phyloP scores from a whole-genome alignment of 75 land plant species.

The Pinus tabuliformis region DNA sequence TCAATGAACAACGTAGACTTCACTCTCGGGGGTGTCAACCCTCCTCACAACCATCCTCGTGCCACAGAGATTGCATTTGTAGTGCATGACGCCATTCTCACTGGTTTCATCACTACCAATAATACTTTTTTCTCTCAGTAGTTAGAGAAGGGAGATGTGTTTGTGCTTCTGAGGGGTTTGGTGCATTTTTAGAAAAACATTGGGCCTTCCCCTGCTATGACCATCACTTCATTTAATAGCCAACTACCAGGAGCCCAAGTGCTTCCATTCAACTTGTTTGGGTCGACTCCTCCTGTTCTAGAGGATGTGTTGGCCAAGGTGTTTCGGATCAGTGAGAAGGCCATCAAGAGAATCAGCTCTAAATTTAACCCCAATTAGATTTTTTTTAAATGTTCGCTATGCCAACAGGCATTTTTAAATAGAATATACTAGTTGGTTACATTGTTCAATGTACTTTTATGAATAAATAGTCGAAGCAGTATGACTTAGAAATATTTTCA shows the following conservation, averaged over 20 bases:
- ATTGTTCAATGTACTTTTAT: no score
- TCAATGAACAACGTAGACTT: constrained; percentile 47
- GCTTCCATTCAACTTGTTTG: constrained; percentile 7
- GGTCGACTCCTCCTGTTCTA: constrained; percentile 6
- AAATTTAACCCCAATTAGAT: no score
- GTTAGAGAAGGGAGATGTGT: constrained; percentile 40
- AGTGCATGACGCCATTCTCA: constrained; percentile 37
- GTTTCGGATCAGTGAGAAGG: not conserved
- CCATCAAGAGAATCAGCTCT: no score
- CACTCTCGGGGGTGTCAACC: constrained; percentile 49
- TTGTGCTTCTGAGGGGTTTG: constrained; percentile 52
- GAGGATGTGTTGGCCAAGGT: constrained; percentile 9
- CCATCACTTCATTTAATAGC: constrained; percentile 19
- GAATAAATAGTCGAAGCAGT: no score
- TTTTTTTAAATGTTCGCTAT: no score
- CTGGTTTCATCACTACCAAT: constrained; percentile 49
- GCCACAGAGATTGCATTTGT: constrained; percentile 48
- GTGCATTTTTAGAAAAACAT: constrained; percentile 24
- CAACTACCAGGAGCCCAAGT: constrained; percentile 17
- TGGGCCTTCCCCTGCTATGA: constrained; percentile 8
- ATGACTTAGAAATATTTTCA: no score
- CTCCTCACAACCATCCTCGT: constrained; percentile 69
- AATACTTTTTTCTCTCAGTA: constrained; percentile 28
- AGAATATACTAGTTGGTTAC: no score
- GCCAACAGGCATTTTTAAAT: no score